Percentiles rank a stretch among this genome's conserved stretches.
phyloP scores from a whole-genome alignment of 495 filamentous ascomycete genomes.

The Neurospora hispaniola region DNA sequence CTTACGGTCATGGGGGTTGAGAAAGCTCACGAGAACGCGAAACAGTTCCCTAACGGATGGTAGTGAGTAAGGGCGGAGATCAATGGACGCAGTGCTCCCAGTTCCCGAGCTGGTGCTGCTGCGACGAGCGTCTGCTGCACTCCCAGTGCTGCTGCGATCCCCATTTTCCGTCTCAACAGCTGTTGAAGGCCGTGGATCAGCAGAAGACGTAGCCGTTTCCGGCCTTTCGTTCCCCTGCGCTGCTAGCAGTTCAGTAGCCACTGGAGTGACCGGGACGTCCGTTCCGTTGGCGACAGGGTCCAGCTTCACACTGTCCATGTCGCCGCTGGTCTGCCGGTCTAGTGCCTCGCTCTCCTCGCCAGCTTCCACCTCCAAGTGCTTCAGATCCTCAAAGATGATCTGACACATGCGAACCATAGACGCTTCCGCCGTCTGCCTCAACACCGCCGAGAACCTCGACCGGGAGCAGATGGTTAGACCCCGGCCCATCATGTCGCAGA shows the following conservation, averaged over 20 bases:
- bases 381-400: conserved; percentile 86
- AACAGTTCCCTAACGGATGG: conserved; percentile 92
- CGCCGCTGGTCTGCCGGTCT: conserved; percentile 50
- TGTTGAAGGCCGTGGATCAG: conserved; percentile 37
- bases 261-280: conserved; percentile 21
- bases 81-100: conserved; percentile 34
- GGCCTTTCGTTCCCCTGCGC: conserved; percentile 28
- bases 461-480: conserved; percentile 97
- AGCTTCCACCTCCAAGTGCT: conserved; percentile 67
- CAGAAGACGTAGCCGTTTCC: conserved; percentile 29
- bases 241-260: background rate
- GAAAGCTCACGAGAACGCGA: conserved; percentile 83
- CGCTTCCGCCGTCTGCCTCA: conserved; percentile 86
- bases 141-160: conserved; percentile 6
- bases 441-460: conserved; percentile 77
- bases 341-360: conserved; percentile 47
- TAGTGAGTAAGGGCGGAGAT: conserved; percentile 81
- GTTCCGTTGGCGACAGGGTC: conserved; percentile 76
- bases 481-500: conserved; percentile 99
- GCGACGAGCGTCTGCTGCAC: conserved; percentile 12
- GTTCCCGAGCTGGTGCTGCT: conserved; percentile 23
- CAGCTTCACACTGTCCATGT: conserved; percentile 75
- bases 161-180: conserved; percentile 26
- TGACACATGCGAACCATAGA: conserved; percentile 99
- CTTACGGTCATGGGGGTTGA: conserved; percentile 85